Evolutionary conservation across 2,329 filamentous ascomycete species (phyloP), one percentile per base, ranked within the genome.

Genomic region (Fusarium nodosum): DNA sequence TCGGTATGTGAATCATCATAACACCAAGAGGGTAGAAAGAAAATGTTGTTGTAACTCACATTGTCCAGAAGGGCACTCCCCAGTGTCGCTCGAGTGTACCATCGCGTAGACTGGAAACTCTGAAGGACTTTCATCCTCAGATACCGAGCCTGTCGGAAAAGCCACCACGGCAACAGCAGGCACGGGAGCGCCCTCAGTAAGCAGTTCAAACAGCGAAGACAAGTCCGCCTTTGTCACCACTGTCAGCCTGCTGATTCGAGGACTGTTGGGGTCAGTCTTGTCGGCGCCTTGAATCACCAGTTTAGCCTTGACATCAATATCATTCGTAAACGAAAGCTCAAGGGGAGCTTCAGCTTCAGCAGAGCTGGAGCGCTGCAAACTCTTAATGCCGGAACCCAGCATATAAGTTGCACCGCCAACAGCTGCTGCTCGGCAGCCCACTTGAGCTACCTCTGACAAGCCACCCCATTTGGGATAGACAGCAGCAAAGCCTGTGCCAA

Each of bases 391-490:
- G 50, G 90, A 91, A 44, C 90, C 91, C 18, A 98, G 87, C 78
- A 97, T 93, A 80, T 98, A 98, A 5, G 97, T 88, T 13, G 90
- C 93, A 48, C 96, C 96, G 36, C 95, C 95, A 9, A 99, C 96
- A 22, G 95, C 95, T 66, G 91, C 90, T 39, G 95, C 93, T 72
- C 95, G 91, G 77, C 96, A 98, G 7, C 90, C 93, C 26, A 97
- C 94, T 82, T 99, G 95, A 31, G 92, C 89, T 63, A 98, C 89
- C 80, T 99, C 95, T 33, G 93, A 91, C 47, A 92, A 85, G 30
- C 95, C 94, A 47, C 95, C 95, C 91, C 94, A 99, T 84, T 97
- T 97, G 24, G 94, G 91, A 71, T 97, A 88, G 15, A 99, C 89
- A 47, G 93, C 93, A 53, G 93, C 93, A 77, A 98, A 98, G 12